These are phyloP conservation scores for Sporisorium sorghi DNA, from an alignment of 1,284 basidiomycete genomes.

Conservation along the genomic window DNA sequence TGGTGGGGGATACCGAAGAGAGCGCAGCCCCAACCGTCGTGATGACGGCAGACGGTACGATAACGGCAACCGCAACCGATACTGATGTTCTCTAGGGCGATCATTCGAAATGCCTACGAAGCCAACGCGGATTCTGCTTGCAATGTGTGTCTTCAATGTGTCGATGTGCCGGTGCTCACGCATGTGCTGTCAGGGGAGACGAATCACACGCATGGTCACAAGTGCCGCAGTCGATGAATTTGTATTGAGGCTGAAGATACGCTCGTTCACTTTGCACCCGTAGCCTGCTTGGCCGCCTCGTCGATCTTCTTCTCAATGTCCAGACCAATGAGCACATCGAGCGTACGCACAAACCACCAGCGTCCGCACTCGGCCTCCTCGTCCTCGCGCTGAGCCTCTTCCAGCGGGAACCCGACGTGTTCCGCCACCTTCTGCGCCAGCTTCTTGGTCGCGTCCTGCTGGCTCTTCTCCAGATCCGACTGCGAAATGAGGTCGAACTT, in stretches of 20 bases:
- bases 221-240: no score
- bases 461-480: constrained; percentile 24
- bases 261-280: constrained; percentile 8
- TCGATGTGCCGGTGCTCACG: neutral
- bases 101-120: neutral
- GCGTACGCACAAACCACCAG: constrained; percentile 47
- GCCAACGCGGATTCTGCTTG: neutral
- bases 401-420: constrained; percentile 45
- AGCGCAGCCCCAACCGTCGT: constrained; percentile 34
- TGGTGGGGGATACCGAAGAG: constrained; percentile 16
- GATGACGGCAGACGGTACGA: constrained; percentile 24
- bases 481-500: constrained; percentile 36
- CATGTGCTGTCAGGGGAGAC: no score
- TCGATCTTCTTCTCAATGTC: constrained; percentile 52
- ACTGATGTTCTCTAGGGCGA: no score
- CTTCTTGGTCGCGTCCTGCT: constrained; percentile 19
- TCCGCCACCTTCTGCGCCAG: constrained; percentile 40
- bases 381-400: constrained; percentile 33
- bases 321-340: constrained; percentile 53
- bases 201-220: neutral
- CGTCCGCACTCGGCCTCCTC: constrained; percentile 45
- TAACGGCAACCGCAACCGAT: constrained; percentile 36
- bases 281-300: constrained; percentile 38
- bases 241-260: neutral
- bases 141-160: neutral